Conservation (phyloP, 2,329 filamentous ascomycete genomes). For the Xylaria arbuscula region DNA sequence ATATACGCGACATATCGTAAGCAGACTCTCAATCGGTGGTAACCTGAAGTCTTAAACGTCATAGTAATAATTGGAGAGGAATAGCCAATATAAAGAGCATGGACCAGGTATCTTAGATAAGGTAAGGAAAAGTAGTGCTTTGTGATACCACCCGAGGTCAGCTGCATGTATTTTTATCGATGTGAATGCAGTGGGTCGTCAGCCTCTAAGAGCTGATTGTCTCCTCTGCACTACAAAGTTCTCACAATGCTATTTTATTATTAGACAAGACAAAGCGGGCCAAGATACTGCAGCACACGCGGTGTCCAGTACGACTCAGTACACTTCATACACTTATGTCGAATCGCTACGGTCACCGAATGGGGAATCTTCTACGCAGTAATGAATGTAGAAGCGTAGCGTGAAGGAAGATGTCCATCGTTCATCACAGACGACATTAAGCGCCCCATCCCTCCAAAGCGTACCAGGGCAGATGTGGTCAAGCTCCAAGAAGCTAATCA, state of each 20-base stretch:
- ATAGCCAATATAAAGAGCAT: no score
- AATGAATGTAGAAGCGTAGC: not conserved
- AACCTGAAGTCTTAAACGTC: no score
- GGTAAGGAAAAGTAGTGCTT: not conserved
- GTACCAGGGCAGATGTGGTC: slow-evolving; percentile 16
- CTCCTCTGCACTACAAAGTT: slow-evolving; percentile 2
- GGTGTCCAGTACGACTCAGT: not conserved
- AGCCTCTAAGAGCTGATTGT: slow-evolving; percentile 24
- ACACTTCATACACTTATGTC: not conserved
- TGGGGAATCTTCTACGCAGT: not conserved
- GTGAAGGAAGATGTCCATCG: slow-evolving; percentile 18
- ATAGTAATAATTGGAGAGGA: no score
- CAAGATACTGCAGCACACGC: not conserved
- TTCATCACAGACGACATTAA: slow-evolving; percentile 2
- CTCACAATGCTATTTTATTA: slow-evolving; percentile 14
- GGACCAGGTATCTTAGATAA: not conserved
- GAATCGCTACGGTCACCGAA: not conserved
- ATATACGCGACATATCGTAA: no score
- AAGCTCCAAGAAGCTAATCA: slow-evolving; percentile 17
- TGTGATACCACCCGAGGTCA: slow-evolving; percentile 12
- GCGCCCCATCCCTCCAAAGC: not conserved
- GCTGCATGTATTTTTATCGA: slow-evolving; percentile 36
- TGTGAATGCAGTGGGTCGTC: slow-evolving; percentile 2
- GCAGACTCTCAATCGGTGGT: no score
- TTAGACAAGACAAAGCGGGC: slow-evolving; percentile 2